Evolutionary conservation across 306 rosid species (phyloP).

Genomic region (Canavalia ensiformis): DNA sequence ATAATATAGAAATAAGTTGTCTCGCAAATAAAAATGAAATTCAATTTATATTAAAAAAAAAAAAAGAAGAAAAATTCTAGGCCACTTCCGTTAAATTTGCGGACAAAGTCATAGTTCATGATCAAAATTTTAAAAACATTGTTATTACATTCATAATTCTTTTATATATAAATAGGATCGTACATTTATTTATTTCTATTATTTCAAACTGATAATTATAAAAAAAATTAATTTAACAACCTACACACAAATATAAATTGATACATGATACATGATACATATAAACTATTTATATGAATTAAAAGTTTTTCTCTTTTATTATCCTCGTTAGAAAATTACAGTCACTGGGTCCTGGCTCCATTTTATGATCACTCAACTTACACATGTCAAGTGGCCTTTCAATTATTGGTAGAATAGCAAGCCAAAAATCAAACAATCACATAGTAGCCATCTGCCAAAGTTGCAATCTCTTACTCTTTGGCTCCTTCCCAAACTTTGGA

Average conservation of each 20-base stretch:
- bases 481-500: background rate
- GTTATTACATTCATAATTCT: no score
- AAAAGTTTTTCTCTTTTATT: no score
- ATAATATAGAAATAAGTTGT: no score
- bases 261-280: no score
- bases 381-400: background rate
- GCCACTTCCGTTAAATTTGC: background rate
- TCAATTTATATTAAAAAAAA: background rate
- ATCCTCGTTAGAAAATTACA: background rate
- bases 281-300: no score
- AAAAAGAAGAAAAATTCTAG: background rate
- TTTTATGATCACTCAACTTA: background rate
- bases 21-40: background rate
- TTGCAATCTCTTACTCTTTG: background rate
- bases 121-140: background rate
- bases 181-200: no score
- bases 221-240: no score
- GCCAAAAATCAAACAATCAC: background rate
- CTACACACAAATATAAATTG: no score
- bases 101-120: background rate
- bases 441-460: background rate
- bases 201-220: no score
- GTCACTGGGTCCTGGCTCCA: constrained; percentile 2
- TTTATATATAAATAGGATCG: no score
- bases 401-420: background rate